phyloP scores from a whole-genome alignment of 2,329 filamentous ascomycete genomes.

The Diaporthe australafricana region DNA sequence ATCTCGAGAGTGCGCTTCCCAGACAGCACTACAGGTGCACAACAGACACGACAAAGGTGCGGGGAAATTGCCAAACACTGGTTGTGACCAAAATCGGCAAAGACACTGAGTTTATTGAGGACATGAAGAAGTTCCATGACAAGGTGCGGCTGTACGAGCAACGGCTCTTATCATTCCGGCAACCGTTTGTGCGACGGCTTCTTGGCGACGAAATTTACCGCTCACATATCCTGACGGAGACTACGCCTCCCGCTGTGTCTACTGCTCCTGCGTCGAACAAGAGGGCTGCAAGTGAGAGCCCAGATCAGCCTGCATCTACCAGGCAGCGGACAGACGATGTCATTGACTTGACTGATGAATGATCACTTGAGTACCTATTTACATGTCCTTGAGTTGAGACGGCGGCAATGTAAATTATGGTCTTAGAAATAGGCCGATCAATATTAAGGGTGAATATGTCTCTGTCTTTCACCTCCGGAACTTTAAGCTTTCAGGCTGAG shows the following conservation, averaged over 20 bases:
- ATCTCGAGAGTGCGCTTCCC: neutral
- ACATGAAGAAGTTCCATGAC: neutral
- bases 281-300: neutral
- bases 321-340: neutral
- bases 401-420: neutral
- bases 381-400: neutral
- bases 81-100: neutral
- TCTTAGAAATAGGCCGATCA: too few relatives aligned
- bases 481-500: too few relatives aligned
- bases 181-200: neutral
- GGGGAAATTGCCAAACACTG: neutral
- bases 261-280: neutral
- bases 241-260: neutral
- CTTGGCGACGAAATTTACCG: neutral
- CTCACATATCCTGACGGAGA: neutral
- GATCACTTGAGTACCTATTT: neutral
- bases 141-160: neutral
- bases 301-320: neutral
- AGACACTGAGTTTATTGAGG: neutral
- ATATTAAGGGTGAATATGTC: too few relatives aligned
- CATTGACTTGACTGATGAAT: constrained; percentile 8
- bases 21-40: neutral
- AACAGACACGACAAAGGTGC: neutral
- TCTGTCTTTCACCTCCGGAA: too few relatives aligned
- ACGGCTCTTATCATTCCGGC: neutral